Base-by-base conservation (phyloP, 164 flowering plant genomes). In the Warburgia ugandensis region DNA sequence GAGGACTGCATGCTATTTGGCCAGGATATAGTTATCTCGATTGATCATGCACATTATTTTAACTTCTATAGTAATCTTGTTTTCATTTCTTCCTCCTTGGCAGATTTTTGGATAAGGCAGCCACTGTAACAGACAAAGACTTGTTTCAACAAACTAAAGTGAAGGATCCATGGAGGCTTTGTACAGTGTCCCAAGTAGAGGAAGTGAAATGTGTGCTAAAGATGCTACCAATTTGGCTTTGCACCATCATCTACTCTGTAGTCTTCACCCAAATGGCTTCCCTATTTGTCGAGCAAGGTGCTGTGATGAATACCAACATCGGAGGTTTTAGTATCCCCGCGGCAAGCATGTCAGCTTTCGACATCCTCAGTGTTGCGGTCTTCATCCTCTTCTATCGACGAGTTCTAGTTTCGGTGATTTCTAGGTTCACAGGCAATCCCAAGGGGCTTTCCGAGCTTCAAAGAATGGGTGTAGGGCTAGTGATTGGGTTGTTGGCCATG, bases 251-350 rank as follows among this genome's bases (percentile, higher is more conserved):
- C 6, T 91, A 91, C 71, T 86, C 92, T 0, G 97, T 86, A 0
- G 67, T 83, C 52, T 91, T 84, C 75, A 83, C 97, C 2, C 97
- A 91, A 58, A 91, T 91, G 97, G 94, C 94, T 10, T 91, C 97
- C 26, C 76, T 91, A 8, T 91, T 91, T 32, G 96, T 91, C 3
- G 92, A 84, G 60, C 97, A 91, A 73, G 97, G 97, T 1, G 87
- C 67, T 7, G 80, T 69, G 12, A 91, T 91, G 97, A 52, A 77
- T 44, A 26, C 77, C 29, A 4, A 31, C n/a, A 29, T 75, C 2
- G 81, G 77, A 7, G 50, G 53, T 16, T 80, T 90, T 64, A 77
- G 60, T 51, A 44, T 90, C 33, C 97, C 97, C 0, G 84, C 98
- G 0, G 96, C 98, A 0, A 83, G 96, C 68, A 91, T 91, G 89